Evolutionary conservation across 1,139 yeast genomes (phyloP), one percentile per base, ranked within the genome.

Genomic region (Blastobotrys malaysiensis): DNA sequence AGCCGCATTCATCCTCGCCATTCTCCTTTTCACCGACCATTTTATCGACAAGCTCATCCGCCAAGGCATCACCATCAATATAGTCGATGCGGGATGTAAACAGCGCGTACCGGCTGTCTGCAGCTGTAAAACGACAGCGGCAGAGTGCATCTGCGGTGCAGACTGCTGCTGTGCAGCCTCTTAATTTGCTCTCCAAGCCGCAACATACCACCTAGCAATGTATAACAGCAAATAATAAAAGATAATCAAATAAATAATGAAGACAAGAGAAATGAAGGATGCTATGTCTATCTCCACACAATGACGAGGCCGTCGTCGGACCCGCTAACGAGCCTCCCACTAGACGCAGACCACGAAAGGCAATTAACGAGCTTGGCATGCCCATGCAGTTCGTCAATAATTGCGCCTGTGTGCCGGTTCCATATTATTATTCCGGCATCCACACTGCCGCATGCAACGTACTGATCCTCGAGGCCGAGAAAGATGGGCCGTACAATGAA

Each of bases 401-500:
- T 75, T 56, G 85, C 83, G 4, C 95, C 93, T 20, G 84, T 83
- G 53, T 78, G 77, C 45, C 86, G 76, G 63, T 88, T 88, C 96
- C 97, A 90, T 5, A 90, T 74, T 69, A 84, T 89, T 3, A 89
- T 78, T 56, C 79, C 77, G 0, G 93, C 90, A 65, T 88, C 95
- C 64, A 87, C 95, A 48, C 95, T 83, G 1, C 97, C 97, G 62
- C 91, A 83, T 16, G 87, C 73, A 0, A 89, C 81, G 51, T 88
- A 73, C 59, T 84, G 84, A 63, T 86, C 95, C 56, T 81, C 77
- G 39, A 75, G 75, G 3, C 79, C 79, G 0, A 96, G 96, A 68
- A 90, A 86, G 60, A 90, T 79, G 0, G 96, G 85, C 43, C 97
- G 76, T 26, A 91, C 80, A 46, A 89, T 83, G 64, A 77, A 86